These are phyloP conservation scores for Arthrinium puccinioides DNA, from an alignment of 2,329 filamentous ascomycete genomes.

Conservation along the genomic window DNA sequence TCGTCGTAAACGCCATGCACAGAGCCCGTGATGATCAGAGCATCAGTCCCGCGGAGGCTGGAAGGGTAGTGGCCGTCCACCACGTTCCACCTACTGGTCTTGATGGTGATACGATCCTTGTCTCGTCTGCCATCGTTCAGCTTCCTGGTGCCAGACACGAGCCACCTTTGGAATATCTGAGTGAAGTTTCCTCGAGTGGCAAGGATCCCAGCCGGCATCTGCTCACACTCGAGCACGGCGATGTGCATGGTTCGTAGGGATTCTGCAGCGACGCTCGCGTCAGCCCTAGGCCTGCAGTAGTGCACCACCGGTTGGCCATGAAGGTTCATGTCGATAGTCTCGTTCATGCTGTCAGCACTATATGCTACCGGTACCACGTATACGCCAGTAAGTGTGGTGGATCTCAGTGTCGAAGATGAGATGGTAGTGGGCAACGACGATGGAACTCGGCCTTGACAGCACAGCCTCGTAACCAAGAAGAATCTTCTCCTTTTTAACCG, in stretches of 20 bases:
- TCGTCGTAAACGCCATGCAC: constrained; percentile 5
- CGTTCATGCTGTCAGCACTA: constrained; percentile 4
- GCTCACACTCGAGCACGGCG: constrained; percentile 8
- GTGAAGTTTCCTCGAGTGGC: constrained; percentile 5
- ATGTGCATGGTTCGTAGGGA: constrained; percentile 1
- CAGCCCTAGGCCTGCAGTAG: neutral
- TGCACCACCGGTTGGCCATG: neutral
- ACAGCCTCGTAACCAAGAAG: too few species aligned
- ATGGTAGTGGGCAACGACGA: neutral
- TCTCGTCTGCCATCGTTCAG: constrained; percentile 1
- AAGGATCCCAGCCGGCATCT: constrained; percentile 2
- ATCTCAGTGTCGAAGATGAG: neutral
- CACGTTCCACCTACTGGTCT: constrained; percentile 2
- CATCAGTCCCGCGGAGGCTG: constrained; percentile 1
- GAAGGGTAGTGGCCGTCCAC: constrained; percentile 3
- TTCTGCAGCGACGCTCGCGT: neutral
- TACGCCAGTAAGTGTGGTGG: neutral
- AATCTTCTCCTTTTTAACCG: too few species aligned
- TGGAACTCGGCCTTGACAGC: too few species aligned
- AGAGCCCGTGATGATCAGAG: constrained; percentile 7
- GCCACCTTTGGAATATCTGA: constrained; percentile 6
- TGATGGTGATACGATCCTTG: neutral
- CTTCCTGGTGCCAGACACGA: constrained; percentile 1
- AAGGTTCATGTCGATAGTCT: neutral
- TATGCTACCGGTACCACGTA: neutral